A percentile compares a stretch with the other conserved stretches of the same genome.
phyloP scores from a whole-genome alignment of 1,139 yeast species.

The Saccharomyces pastorianus region DNA sequence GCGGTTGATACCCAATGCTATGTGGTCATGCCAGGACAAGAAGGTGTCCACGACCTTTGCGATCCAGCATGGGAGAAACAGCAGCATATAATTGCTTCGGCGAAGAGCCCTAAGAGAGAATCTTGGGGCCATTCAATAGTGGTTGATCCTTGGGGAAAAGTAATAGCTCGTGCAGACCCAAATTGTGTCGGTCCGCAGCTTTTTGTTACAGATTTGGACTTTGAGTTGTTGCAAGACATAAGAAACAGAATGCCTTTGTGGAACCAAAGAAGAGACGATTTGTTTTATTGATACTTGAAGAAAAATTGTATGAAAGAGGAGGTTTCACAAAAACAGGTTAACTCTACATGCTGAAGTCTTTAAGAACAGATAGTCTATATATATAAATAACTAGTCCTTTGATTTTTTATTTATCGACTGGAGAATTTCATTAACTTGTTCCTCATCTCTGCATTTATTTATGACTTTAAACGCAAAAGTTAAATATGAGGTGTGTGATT shows the following conservation, averaged over 20 bases:
- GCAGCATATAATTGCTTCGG: neutral
- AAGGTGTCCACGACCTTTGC: slow-evolving; percentile 59
- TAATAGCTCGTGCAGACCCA: slow-evolving; percentile 52
- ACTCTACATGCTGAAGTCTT: neutral
- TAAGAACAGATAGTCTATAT: neutral
- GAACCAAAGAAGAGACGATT: slow-evolving; percentile 58
- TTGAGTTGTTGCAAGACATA: slow-evolving; percentile 40
- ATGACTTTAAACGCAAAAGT: slow-evolving; percentile 64
- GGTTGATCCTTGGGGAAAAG: slow-evolving; percentile 86
- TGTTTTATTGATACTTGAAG: slow-evolving; percentile 27
- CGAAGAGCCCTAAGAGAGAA: slow-evolving; percentile 32
- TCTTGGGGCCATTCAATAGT: slow-evolving; percentile 84
- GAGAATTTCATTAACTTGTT: neutral
- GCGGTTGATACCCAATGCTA: slow-evolving; percentile 85
- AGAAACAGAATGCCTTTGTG: slow-evolving; percentile 68
- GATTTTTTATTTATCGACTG: slow-evolving; percentile 5
- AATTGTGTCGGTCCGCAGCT: slow-evolving; percentile 46
- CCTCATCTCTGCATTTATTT: slow-evolving; percentile 19
- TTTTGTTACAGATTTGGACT: slow-evolving; percentile 63
- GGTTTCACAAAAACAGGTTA: neutral
- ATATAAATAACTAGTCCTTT: slow-evolving; percentile 2
- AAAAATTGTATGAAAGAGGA: neutral
- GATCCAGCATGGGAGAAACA: slow-evolving; percentile 30
- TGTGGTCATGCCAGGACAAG: slow-evolving; percentile 88
- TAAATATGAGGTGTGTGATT: slow-evolving; percentile 47